Evolutionary conservation across 2,329 filamentous ascomycete species (phyloP).

Genomic region (Aspergillus ustus): DNA sequence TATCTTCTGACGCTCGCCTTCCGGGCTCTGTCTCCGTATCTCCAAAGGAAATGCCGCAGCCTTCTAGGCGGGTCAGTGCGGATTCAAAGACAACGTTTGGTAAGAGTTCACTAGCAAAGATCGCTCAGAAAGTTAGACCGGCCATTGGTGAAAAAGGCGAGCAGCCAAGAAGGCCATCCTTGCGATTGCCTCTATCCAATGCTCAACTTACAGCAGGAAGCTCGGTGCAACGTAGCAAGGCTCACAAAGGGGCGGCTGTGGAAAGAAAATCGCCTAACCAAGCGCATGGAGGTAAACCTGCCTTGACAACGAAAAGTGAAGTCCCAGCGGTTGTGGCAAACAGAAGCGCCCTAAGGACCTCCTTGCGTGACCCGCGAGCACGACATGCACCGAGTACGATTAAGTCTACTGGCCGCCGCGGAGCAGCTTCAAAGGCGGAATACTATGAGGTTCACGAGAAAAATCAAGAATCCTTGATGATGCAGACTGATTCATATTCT

Average conservation of each 20-base stretch:
- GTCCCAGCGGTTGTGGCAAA: slow-evolving; percentile 31
- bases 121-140: slow-evolving; percentile 42
- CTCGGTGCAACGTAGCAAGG: slow-evolving; percentile 23
- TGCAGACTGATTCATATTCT: slow-evolving; percentile 50
- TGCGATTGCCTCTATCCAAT: slow-evolving; percentile 23
- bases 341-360: slow-evolving; percentile 34
- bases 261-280: slow-evolving; percentile 24
- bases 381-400: slow-evolving; percentile 26
- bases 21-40: background rate
- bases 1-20: slow-evolving; percentile 21
- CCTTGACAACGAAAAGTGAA: slow-evolving; percentile 15
- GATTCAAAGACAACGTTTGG: slow-evolving; percentile 29
- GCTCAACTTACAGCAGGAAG: slow-evolving; percentile 3
- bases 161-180: slow-evolving; percentile 24
- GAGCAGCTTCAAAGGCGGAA: slow-evolving; percentile 29
- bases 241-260: slow-evolving; percentile 23
- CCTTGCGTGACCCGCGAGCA: slow-evolving; percentile 29
- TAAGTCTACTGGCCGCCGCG: slow-evolving; percentile 20
- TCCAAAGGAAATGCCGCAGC: background rate
- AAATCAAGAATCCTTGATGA: slow-evolving; percentile 45
- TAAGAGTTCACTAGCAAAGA: slow-evolving; percentile 36
- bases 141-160: slow-evolving; percentile 32
- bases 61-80: slow-evolving; percentile 21
- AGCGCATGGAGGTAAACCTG: slow-evolving; percentile 15
- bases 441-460: slow-evolving; percentile 45